These are phyloP conservation scores for Mycothermus thermophilus DNA, from an alignment of 495 filamentous ascomycete species.

Conservation along the genomic window DNA sequence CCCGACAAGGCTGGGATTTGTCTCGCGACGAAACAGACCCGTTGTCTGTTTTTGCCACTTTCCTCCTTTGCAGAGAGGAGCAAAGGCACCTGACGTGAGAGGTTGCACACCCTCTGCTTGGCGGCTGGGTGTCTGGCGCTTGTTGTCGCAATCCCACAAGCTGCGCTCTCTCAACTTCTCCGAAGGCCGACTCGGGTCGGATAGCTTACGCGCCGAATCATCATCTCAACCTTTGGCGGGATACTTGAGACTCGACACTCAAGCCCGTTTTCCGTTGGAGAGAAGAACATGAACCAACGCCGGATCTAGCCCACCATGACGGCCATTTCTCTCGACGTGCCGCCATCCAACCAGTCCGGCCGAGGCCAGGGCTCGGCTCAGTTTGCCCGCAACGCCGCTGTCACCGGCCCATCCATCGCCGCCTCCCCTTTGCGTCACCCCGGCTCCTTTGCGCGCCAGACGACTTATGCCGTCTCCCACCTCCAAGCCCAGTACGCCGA, in stretches of 20 bases:
- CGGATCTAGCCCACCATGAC: constrained; percentile 17
- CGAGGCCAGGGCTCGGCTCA: constrained; percentile 9
- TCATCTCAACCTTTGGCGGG: too few species aligned
- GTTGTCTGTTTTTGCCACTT: too few species aligned
- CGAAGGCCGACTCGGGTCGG: not conserved
- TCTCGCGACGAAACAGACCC: too few species aligned
- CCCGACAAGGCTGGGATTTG: too few species aligned
- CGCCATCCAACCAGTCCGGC: constrained; percentile 7
- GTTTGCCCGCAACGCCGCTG: constrained; percentile 4
- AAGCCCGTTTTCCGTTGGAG: not conserved
- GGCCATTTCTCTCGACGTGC: constrained; percentile 14
- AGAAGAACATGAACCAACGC: constrained; percentile 9
- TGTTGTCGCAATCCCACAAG: too few species aligned
- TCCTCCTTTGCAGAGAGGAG: too few species aligned
- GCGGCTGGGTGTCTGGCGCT: too few species aligned
- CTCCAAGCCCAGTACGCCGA: constrained; percentile 12
- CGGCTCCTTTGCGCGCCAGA: constrained; percentile 9
- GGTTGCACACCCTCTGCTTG: too few species aligned
- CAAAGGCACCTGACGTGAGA: too few species aligned
- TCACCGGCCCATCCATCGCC: constrained; percentile 4
- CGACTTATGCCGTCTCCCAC: constrained; percentile 11
- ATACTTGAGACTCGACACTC: too few species aligned
- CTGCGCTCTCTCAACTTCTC: too few species aligned
- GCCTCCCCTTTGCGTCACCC: constrained; percentile 8
- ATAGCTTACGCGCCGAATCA: not conserved